Evolutionary conservation across 2,329 filamentous ascomycete genomes (phyloP).

Genomic region (Sclerotinia sclerotiorum): DNA sequence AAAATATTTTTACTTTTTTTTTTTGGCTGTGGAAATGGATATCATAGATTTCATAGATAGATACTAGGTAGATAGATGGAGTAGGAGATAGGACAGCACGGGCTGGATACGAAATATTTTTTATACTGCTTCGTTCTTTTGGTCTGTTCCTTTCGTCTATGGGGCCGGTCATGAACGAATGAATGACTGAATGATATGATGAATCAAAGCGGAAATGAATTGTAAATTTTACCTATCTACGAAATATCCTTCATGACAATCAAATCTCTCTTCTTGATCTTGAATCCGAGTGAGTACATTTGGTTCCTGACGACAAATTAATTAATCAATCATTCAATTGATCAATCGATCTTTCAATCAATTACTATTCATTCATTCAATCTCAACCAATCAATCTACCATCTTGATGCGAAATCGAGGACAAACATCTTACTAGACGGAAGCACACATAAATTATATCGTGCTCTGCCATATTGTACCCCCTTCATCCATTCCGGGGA

Average conservation of each 20-base stretch:
- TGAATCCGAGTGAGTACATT: not conserved
- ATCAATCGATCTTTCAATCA: no score
- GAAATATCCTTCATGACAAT: not conserved
- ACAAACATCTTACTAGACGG: no score
- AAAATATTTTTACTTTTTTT: not conserved
- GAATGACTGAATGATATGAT: not conserved
- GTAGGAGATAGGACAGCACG: not conserved
- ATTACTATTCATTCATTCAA: no score
- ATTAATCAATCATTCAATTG: not conserved
- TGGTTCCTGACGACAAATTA: not conserved
- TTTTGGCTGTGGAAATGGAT: not conserved
- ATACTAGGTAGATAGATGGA: no score
- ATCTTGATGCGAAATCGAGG: no score
- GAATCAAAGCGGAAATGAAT: conserved; percentile 3
- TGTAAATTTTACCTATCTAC: not conserved
- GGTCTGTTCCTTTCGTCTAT: not conserved
- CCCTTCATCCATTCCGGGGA: not conserved
- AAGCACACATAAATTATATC: no score
- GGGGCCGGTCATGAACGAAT: not conserved
- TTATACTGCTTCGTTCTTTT: not conserved
- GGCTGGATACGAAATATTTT: not conserved
- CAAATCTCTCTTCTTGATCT: not conserved
- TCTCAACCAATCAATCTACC: no score
- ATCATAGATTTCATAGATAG: not conserved
- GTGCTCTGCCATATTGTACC: not conserved